Evolutionary conservation across 2,329 filamentous ascomycete genomes (phyloP).

Genomic region (Graphium sp.): DNA sequence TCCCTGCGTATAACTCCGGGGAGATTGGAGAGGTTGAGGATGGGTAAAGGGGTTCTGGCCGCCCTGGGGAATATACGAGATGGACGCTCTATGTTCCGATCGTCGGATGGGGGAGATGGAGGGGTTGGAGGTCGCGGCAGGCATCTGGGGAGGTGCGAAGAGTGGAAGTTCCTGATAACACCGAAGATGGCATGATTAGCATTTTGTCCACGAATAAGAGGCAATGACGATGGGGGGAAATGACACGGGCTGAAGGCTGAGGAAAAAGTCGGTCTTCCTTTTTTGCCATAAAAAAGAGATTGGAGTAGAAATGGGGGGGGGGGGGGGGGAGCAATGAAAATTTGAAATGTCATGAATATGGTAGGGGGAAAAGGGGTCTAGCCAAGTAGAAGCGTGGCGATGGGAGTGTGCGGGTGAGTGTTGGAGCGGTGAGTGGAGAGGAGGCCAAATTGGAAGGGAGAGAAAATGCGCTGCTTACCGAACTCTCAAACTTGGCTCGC

Average conservation of each 20-base stretch:
- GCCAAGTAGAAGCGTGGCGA: neutral
- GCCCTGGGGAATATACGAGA: constrained; percentile 63
- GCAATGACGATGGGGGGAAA: too few relatives aligned
- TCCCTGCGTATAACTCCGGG: constrained; percentile 52
- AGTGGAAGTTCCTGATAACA: constrained; percentile 69
- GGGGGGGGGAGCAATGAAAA: too few relatives aligned
- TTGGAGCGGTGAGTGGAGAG: neutral
- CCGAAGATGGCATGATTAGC: constrained; percentile 12
- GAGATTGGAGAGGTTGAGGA: constrained; percentile 63
- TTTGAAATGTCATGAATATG: neutral
- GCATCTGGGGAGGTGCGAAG: constrained; percentile 88
- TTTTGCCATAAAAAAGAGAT: constrained; percentile 3
- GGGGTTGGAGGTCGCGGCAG: constrained; percentile 88
- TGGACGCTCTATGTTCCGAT: constrained; percentile 49
- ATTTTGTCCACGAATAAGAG: too few relatives aligned
- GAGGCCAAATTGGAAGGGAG: constrained; percentile 9
- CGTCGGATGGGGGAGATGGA: constrained; percentile 86
- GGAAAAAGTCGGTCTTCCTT: too few relatives aligned
- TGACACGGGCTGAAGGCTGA: too few relatives aligned
- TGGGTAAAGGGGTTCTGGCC: constrained; percentile 69
- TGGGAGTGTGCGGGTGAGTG: neutral
- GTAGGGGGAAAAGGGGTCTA: neutral
- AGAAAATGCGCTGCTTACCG: constrained; percentile 51
- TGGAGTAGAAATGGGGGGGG: too few relatives aligned
- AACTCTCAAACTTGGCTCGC: constrained; percentile 89